A percentile compares a stretch with the other conserved stretches of the same genome.
These are phyloP conservation scores for Viola odorata DNA, from an alignment of 345 rosid species.

Conservation along the genomic window DNA sequence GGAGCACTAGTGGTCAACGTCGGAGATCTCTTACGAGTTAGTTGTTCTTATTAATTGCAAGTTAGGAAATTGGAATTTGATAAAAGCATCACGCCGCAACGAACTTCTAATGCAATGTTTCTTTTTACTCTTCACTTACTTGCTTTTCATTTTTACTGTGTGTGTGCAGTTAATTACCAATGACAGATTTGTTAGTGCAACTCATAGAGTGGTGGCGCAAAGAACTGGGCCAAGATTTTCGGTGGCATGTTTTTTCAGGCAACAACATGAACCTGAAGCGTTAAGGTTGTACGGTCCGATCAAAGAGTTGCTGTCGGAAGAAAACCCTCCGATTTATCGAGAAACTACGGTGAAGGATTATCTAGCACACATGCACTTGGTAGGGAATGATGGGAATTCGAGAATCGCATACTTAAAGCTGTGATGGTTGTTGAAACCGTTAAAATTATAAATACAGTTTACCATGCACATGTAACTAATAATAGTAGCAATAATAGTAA, in stretches of 20 bases:
- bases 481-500: no score
- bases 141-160: neutral
- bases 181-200: conserved; percentile 2
- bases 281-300: conserved; percentile 15
- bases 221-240: conserved; percentile 15
- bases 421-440: no score
- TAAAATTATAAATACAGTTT: no score
- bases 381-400: no score
- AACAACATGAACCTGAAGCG: neutral
- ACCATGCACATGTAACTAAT: no score
- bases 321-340: conserved; percentile 5
- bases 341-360: conserved; percentile 11
- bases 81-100: neutral
- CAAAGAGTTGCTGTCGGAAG: conserved; percentile 11
- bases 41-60: neutral
- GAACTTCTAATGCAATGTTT: neutral
- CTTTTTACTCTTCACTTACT: neutral
- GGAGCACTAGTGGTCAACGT: conserved; percentile 10
- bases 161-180: conserved; percentile 12
- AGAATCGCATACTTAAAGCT: no score
- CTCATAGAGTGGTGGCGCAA: conserved; percentile 5
- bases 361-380: neutral
- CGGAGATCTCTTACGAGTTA: conserved; percentile 15
- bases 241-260: conserved; percentile 9
- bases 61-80: neutral